Base-by-base conservation (phyloP, 2,329 filamentous ascomycete species). In the Lachnellula subtilissima region DNA sequence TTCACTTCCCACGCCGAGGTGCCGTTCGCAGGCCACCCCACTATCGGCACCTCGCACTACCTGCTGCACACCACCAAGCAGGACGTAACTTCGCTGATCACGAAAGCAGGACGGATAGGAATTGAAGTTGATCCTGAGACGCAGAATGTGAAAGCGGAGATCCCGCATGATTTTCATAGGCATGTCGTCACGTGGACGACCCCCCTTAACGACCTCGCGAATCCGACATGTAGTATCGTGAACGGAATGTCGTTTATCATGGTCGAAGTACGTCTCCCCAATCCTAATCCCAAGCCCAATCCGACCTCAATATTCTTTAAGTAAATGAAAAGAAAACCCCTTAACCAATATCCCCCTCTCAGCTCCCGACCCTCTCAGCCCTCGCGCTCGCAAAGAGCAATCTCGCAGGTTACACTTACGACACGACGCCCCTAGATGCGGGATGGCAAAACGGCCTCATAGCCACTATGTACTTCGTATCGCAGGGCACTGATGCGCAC, bases 181-280 rank as follows among this genome's bases (percentile, higher is more conserved):
- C 88, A 91, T 71, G 15, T 6, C 4, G 36, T 51, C 1, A 58
- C 50, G 3, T 57, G 35, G 7, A 32, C 5, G 1, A 54, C 37
- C 70, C 71, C 4, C 74, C 77, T 69, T 61, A 74, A 35, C 57
- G 63, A 11, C 28, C 50, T 14, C 75, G 78, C 8, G 78, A 80
- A 14, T 35, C 58, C 62, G 1, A 65, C 82, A 17, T 77, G 84
- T 54, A 85, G 81, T 61, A 82, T 91, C 47, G 87, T 91, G 37
- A 83, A 82, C 46, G 89, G 88, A 48, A 87, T 92, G 85, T 82
- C 82, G 0, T 91, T 91, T 69, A 71, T 83, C n/a, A 78, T 89
- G 35, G 75, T 88, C 14, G 19, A 45, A 6, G 42, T 45, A 45
- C 6, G 42, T 42, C 25, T 32, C 2, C 28, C 28, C 9, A 32